A percentile compares a stretch with the other conserved stretches of the same genome.
phyloP scores from a whole-genome alignment of 257 asterid genomes.

The Solanum clarkiae region DNA sequence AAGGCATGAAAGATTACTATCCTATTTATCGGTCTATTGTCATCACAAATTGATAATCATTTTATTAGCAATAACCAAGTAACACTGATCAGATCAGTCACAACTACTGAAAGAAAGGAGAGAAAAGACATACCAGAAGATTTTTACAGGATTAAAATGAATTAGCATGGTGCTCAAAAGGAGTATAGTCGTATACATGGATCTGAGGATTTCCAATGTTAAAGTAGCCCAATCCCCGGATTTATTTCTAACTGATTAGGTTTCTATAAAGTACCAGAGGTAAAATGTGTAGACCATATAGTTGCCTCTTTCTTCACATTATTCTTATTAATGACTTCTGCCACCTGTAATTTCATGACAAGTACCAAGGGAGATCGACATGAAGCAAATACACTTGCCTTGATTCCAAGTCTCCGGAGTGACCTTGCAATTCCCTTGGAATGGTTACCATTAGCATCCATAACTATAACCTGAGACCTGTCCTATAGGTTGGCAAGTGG shows the following conservation, averaged over 20 bases:
- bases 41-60: not conserved
- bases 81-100: not conserved
- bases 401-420: conserved; percentile 64
- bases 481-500: conserved; percentile 22
- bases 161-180: not conserved
- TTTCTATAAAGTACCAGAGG: not conserved
- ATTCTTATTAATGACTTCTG: not conserved
- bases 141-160: not conserved
- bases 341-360: not conserved
- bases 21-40: not conserved
- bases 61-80: not conserved
- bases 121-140: not conserved
- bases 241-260: not conserved
- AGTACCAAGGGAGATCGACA: not conserved
- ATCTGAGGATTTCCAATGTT: not conserved
- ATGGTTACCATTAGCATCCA: conserved; percentile 87
- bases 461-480: conserved; percentile 72
- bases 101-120: not conserved
- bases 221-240: not conserved
- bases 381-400: conserved; percentile 38
- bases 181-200: not conserved
- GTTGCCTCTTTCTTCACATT: not conserved
- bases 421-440: conserved; percentile 84
- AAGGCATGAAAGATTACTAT: not conserved
- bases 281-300: not conserved